phyloP scores from a whole-genome alignment of 257 asterid genomes.

The Solanum okadae region DNA sequence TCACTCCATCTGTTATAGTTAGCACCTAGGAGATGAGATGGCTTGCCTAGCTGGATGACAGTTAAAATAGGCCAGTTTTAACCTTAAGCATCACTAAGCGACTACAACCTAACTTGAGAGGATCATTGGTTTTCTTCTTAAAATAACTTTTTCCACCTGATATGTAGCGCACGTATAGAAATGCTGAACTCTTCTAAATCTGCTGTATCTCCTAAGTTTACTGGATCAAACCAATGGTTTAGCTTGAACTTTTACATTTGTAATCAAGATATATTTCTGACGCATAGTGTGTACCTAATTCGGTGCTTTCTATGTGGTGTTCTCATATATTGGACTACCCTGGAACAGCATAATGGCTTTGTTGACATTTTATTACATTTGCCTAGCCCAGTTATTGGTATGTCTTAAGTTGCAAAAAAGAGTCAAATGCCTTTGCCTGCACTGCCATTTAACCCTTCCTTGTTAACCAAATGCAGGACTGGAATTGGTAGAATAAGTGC shows the following conservation, averaged over 20 bases:
- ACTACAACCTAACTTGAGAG: neutral
- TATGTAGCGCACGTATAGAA: neutral
- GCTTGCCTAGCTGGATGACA: neutral
- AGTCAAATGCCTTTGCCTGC: neutral
- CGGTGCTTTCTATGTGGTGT: neutral
- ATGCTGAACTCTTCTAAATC: neutral
- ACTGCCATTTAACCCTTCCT: neutral
- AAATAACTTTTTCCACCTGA: neutral
- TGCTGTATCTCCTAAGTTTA: neutral
- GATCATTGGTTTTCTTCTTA: neutral
- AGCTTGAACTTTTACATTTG: neutral
- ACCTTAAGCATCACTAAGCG: neutral
- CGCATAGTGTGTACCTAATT: neutral
- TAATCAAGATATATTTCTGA: neutral
- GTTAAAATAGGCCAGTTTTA: neutral
- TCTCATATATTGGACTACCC: neutral
- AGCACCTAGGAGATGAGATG: neutral
- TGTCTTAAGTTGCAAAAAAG: neutral
- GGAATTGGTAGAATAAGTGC: constrained; percentile 87
- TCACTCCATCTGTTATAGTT: neutral
- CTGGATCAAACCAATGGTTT: neutral
- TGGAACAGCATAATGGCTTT: neutral
- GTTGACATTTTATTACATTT: neutral
- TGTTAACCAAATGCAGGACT: constrained; percentile 61
- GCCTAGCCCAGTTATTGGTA: neutral